A percentile compares a stretch with the other conserved stretches of the same genome.
Evolutionary conservation across 1,284 basidiomycete genomes (phyloP).

Genomic region (Coniophora puteana): DNA sequence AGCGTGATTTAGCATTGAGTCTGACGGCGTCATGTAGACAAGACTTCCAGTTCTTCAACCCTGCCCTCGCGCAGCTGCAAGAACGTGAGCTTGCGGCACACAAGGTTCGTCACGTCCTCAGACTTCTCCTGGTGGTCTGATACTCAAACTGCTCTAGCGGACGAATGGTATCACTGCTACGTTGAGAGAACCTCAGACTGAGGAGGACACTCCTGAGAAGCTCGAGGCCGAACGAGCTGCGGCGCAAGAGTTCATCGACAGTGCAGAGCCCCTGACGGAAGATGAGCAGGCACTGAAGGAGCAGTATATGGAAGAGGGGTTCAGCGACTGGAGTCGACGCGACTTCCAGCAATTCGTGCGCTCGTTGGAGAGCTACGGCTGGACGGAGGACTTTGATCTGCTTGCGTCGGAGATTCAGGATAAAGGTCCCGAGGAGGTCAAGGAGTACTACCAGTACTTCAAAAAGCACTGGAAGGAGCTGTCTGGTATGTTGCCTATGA

Average conservation of each 20-base stretch:
- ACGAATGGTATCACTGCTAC: slow-evolving; percentile 77
- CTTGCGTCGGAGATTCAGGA: slow-evolving; percentile 87
- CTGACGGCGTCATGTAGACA: slow-evolving; percentile 48
- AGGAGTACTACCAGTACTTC: slow-evolving; percentile 83
- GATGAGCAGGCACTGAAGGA: slow-evolving; percentile 84
- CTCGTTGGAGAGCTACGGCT: slow-evolving; percentile 85
- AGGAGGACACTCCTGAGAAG: slow-evolving; percentile 79
- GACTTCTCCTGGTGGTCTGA: not conserved
- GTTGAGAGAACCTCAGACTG: slow-evolving; percentile 62
- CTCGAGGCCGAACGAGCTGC: slow-evolving; percentile 79
- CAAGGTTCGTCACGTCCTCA: slow-evolving; percentile 45
- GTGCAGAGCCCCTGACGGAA: slow-evolving; percentile 83
- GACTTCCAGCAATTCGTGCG: slow-evolving; percentile 93
- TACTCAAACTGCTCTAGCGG: slow-evolving; percentile 34
- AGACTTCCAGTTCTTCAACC: slow-evolving; percentile 98
- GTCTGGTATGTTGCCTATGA: slow-evolving; percentile 47
- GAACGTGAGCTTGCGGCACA: slow-evolving; percentile 85
- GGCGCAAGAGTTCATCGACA: slow-evolving; percentile 88
- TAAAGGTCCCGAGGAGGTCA: slow-evolving; percentile 81
- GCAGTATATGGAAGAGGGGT: slow-evolving; percentile 73
- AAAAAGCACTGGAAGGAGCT: slow-evolving; percentile 89
- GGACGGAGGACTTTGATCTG: slow-evolving; percentile 73
- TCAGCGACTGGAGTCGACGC: slow-evolving; percentile 87
- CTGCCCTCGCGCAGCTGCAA: slow-evolving; percentile 79
- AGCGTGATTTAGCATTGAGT: not conserved